Percentiles rank a stretch among this genome's conserved stretches.
Evolutionary conservation across 148 eudicot genomes (phyloP).

Genomic region (Arbutus unedo): DNA sequence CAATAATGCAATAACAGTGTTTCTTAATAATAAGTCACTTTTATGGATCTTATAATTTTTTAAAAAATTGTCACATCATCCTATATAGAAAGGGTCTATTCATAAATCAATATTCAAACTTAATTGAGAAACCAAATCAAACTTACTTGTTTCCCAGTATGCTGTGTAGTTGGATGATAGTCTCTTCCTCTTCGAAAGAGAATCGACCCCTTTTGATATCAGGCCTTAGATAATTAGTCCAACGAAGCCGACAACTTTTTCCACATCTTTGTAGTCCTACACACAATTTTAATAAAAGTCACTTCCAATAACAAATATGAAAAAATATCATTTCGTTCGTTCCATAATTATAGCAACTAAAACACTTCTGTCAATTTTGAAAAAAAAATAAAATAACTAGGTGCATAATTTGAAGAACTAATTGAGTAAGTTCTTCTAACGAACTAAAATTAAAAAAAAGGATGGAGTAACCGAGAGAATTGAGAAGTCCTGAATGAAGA

Average conservation of each 20-base stretch:
- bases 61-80: neutral
- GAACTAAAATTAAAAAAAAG: too few relatives aligned
- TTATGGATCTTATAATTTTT: neutral
- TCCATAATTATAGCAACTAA: too few relatives aligned
- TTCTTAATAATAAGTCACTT: neutral
- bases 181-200: conserved; percentile 87
- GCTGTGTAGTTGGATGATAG: conserved; percentile 88
- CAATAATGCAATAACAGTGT: too few relatives aligned
- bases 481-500: neutral
- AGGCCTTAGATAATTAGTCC: conserved; percentile 95
- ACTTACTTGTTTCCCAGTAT: conserved; percentile 93
- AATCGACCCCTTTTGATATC: conserved; percentile 93
- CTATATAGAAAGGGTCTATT: neutral
- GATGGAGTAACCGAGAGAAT: too few relatives aligned
- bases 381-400: too few relatives aligned
- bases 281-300: neutral
- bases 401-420: too few relatives aligned
- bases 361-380: too few relatives aligned
- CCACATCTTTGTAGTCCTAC: conserved; percentile 94
- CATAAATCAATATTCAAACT: neutral
- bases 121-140: neutral
- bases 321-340: too few relatives aligned
- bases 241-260: conserved; percentile 88
- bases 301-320: too few relatives aligned
- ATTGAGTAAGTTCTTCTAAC: too few relatives aligned